Base-by-base conservation (phyloP, 176 grass and related monocot species). In the Themeda triandra region DNA sequence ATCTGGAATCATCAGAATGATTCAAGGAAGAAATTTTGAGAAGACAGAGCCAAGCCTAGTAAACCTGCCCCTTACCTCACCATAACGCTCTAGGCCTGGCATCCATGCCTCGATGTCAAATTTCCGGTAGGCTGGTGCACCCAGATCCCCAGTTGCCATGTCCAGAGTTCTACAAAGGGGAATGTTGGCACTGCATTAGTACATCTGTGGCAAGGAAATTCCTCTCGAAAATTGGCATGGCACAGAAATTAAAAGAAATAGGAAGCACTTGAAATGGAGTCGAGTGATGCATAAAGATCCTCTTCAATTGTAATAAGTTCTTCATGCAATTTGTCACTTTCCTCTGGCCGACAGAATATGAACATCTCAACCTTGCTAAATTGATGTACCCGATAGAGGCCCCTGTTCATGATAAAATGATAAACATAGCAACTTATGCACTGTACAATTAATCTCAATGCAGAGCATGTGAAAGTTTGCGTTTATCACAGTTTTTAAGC, bases 281-380 rank as follows among this genome's bases (percentile, higher is more conserved):
- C 96, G 32, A 98, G 93, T 32, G 96, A 96, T 54, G 89, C 49
- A 84, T 95, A 99, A 65, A 94, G 93, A 73, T 96, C 88, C 82
- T 98, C 96, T 88, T 99, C 96, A 18, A 99, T 93, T 5, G 77
- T 83, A 78, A 96, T 96, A 70, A 99, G 91, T 81, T 99, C 93
- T 82, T 99, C 89, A 83, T 99, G 96, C 81, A 89, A 94, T 66
- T 70, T 79, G 36, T 94, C 75, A 31, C 96, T 99, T 45, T 99
- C 93, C 75, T 99, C 91, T 41, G 91, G 91, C 37, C 63, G 85
- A 74, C 93, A 99, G 67, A 96, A 99, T 71, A 99, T 77, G 23
- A 99, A 99, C 93, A 99, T 99, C 83, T 99, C 96, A 69, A 99
- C 96, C 93, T 99, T 96, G 80, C 93, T 99, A 80, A 99, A 99